Evolutionary conservation across 129 eudicot genomes (phyloP).

Genomic region (Saposhnikovia divaricata): DNA sequence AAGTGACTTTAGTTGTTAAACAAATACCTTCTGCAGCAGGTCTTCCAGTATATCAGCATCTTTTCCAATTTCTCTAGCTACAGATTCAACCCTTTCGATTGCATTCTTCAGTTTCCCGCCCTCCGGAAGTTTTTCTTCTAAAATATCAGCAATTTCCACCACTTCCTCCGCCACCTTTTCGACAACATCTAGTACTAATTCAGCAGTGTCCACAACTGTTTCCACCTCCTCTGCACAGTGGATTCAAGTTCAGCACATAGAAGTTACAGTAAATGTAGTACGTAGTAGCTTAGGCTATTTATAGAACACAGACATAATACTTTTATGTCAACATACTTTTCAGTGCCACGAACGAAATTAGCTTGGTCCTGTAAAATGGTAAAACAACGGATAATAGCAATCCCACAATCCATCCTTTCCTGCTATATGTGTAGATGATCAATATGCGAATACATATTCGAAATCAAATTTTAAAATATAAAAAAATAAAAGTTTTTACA

Average conservation of each 20-base stretch:
- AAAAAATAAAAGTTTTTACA: too few species aligned
- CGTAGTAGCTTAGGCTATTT: not conserved
- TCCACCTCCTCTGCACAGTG: slow-evolving; percentile 10
- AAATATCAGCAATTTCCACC: slow-evolving; percentile 9
- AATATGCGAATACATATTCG: not conserved
- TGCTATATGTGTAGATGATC: not conserved
- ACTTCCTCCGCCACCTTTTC: slow-evolving; percentile 18
- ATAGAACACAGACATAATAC: too few species aligned
- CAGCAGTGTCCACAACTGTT: slow-evolving; percentile 6
- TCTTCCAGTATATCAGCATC: slow-evolving; percentile 12
- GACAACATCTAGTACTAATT: slow-evolving; percentile 7
- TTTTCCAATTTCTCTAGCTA: slow-evolving; percentile 11
- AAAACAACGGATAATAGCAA: not conserved
- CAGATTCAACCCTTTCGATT: slow-evolving; percentile 1
- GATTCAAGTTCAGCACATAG: not conserved
- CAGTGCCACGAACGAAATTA: not conserved
- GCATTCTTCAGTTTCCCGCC: slow-evolving; percentile 9
- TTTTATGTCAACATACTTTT: too few species aligned
- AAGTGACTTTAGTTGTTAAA: not conserved
- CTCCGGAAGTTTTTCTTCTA: slow-evolving; percentile 8
- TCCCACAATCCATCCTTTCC: slow-evolving; percentile 18
- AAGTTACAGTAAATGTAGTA: not conserved
- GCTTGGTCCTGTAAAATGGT: slow-evolving; percentile 8
- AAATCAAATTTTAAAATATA: not conserved
- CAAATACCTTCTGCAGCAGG: slow-evolving; percentile 5